Conservation (phyloP, 2,329 filamentous ascomycete genomes). For the Claviceps humidiphila region DNA sequence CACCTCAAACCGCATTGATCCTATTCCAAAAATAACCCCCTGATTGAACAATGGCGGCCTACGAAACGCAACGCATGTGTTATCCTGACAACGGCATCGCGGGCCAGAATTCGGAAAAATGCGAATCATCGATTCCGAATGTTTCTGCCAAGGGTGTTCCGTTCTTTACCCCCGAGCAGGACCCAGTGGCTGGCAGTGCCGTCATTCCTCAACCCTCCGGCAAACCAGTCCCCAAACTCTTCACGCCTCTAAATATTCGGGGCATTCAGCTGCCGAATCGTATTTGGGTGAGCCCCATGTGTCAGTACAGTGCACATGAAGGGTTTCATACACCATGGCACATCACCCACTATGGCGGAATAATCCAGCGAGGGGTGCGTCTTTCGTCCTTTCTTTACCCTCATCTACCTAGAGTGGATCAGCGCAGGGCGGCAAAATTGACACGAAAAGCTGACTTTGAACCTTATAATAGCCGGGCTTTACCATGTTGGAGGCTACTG, state of each 20-base stretch:
- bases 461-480: slow-evolving; percentile 38
- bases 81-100: slow-evolving; percentile 16
- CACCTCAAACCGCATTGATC: background rate
- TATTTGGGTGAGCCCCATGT: background rate
- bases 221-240: background rate
- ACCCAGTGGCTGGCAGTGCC: slow-evolving; percentile 28
- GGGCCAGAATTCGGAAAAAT: slow-evolving; percentile 13
- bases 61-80: slow-evolving; percentile 13
- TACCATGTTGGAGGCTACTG: slow-evolving; percentile 64
- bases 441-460: background rate
- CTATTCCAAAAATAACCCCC: no score
- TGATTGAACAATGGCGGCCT: slow-evolving; percentile 12
- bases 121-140: slow-evolving; percentile 12
- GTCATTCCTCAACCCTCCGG: background rate
- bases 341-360: slow-evolving; percentile 28
- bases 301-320: slow-evolving; percentile 1
- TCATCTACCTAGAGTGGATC: background rate
- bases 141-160: slow-evolving; percentile 26
- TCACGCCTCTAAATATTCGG: background rate
- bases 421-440: background rate
- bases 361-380: background rate
- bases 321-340: slow-evolving; percentile 1
- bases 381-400: background rate
- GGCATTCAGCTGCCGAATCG: background rate
- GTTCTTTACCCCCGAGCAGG: slow-evolving; percentile 42